A percentile compares a stretch with the other conserved stretches of the same genome.
phyloP scores from a whole-genome alignment of 768 basidiomycete genomes.

The Amanita exitialis region DNA sequence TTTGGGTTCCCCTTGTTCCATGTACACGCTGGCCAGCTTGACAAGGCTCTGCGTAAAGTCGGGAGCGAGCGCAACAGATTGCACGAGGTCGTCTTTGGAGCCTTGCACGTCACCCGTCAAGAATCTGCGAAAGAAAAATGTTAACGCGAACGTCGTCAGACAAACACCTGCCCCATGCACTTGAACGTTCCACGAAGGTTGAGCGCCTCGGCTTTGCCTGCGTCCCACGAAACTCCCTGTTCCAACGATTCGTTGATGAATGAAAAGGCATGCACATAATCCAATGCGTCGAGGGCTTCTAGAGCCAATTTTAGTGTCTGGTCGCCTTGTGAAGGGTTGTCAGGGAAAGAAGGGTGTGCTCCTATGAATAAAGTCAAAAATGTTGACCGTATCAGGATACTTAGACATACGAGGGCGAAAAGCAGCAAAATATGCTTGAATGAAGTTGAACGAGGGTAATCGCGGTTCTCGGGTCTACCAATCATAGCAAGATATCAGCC shows the following conservation, averaged over 20 bases:
- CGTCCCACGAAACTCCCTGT: slow-evolving; percentile 73
- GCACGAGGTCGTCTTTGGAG: slow-evolving; percentile 76
- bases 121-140: slow-evolving; percentile 66
- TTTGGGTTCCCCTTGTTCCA: slow-evolving; percentile 83
- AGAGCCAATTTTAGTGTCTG: slow-evolving; percentile 71
- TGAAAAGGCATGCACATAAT: slow-evolving; percentile 75
- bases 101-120: slow-evolving; percentile 74
- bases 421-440: slow-evolving; percentile 92
- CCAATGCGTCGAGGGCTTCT: slow-evolving; percentile 73
- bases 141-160: background rate
- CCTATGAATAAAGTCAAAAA: slow-evolving; percentile 26
- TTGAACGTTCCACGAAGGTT: slow-evolving; percentile 96
- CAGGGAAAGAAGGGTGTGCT: slow-evolving; percentile 62
- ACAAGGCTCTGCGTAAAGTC: slow-evolving; percentile 82
- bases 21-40: slow-evolving; percentile 94
- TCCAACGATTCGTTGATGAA: slow-evolving; percentile 79
- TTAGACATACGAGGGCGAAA: slow-evolving; percentile 74
- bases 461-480: slow-evolving; percentile 62
- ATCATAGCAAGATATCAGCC: background rate
- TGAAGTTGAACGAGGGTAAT: slow-evolving; percentile 84
- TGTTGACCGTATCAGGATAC: background rate
- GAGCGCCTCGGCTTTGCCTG: slow-evolving; percentile 75
- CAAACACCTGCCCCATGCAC: slow-evolving; percentile 30
- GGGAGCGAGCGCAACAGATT: slow-evolving; percentile 59
- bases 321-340: slow-evolving; percentile 70